Evolutionary conservation across 257 asterid species (phyloP), one percentile per base, ranked within the genome.

Genomic region (Petunia axillaris): DNA sequence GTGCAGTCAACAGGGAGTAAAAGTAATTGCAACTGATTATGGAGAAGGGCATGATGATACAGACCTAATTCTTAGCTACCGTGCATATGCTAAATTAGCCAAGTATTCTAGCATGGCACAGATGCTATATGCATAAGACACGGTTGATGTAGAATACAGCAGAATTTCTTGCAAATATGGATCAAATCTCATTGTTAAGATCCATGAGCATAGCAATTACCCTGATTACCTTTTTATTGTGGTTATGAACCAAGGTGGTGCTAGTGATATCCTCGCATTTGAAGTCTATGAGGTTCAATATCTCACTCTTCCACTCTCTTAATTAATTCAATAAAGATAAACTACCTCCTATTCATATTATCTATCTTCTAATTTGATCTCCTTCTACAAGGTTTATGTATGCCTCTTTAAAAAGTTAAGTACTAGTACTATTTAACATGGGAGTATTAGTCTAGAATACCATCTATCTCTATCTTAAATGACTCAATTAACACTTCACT

Each of bases 11-110:
- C 60, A 75, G 50, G 84, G 86, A 40, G 67, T 82, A 15, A 66
- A 64, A 50, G 79, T 83, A 37, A 79, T 80, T 75, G 86, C 80
- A 57, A 83, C 86, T n/a, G 86, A 83, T 35, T 44, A n/a, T 7
- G 81, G 76, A 1, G 79, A 13, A 54, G 86, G 84, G 36, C 64
- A 25, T 25, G 25, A 57, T 15, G 9, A 50, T 39, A 80, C 82
- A 0, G 86, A 83, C 14, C 80, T 83, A 58, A 52, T 83, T 2
- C 74, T 80, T 25, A 59, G 64, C 64, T 59, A 59, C 4, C 64
- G 64, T 59, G 64, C 64, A 5, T 59, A 59, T 59, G 64, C 35
- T 13, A 59, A 59, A 59, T 13, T 59, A 36, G 64, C 64, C 35
- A 36, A 13, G 13, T 25, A 25, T 25, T 1, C 64, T 5, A 59